Evolutionary conservation across 164 flowering plant genomes (phyloP).

Genomic region (Hamamelis virginiana): DNA sequence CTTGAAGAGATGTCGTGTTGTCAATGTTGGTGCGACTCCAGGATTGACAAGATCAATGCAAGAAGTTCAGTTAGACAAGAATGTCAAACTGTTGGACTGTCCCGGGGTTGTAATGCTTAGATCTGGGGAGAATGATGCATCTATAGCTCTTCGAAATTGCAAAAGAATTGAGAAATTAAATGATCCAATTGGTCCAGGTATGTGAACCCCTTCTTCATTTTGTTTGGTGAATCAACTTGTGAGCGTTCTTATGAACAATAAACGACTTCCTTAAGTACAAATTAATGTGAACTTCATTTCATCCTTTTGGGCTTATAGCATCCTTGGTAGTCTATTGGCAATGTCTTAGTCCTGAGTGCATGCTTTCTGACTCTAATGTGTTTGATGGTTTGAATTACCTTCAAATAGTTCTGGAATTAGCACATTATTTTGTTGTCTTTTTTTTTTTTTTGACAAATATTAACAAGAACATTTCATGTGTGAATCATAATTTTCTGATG

Average conservation of each 20-base stretch:
- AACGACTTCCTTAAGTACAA: no score
- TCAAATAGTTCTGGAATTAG: no score
- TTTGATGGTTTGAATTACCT: no score
- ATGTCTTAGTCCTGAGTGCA: no score
- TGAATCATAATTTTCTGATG: no score
- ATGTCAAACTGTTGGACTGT: constrained; percentile 90
- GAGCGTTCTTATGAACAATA: no score
- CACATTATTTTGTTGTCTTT: no score
- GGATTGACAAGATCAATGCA: constrained; percentile 96
- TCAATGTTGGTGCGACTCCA: constrained; percentile 94
- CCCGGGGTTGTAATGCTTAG: constrained; percentile 98
- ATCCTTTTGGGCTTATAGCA: neutral
- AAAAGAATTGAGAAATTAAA: constrained; percentile 93
- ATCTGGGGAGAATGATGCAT: constrained; percentile 63
- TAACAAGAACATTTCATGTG: no score
- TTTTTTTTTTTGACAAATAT: no score
- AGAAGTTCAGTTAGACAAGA: constrained; percentile 92
- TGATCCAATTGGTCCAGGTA: constrained; percentile 89
- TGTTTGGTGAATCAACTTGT: neutral
- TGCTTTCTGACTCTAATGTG: no score
- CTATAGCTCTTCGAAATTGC: constrained; percentile 89
- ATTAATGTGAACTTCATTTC: no score
- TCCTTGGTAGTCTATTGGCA: no score
- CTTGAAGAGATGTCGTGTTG: constrained; percentile 86
- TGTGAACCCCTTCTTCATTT: constrained; percentile 1